Base-by-base conservation (phyloP, 169 alveolate genomes). In the Babesia gibsoni region DNA sequence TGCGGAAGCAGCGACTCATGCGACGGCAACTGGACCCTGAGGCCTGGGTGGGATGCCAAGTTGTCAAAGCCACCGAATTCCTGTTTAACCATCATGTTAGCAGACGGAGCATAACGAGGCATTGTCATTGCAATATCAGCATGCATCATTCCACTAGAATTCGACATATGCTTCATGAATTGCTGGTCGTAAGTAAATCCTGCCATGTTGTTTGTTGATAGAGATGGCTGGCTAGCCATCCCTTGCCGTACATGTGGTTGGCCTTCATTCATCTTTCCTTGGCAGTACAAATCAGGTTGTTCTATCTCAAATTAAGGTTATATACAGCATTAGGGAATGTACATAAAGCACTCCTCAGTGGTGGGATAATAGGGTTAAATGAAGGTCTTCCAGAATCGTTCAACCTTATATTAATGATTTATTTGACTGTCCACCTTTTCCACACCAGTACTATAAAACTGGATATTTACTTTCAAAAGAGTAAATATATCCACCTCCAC, bases 21-120 rank as follows among this genome's bases (percentile, higher is more conserved):
- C 56, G 72, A 45, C 32, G 72, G 72, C 0, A 61, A 7, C 46
- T 61, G 72, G 10, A 61, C 58, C 46, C 58, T 2, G 10, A 61
- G 41, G 41, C 59, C 58, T 9, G 72, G 72, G 59, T 61, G 72
- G 4, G 35, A 27, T 4, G 72, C 43, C 5, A 61, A 27, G 25
- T 20, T 46, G 35, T 61, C 72, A 35, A 61, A 61, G 29, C 9
- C 45, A 2, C 48, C 32, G 16, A 35, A 43, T 0, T 42, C 72
- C 4, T 29, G 42, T 33, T 46, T 42, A 41, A 41, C 12, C 59
- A 43, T 8, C 22, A 18, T n/a, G 14, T n/a, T 27, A 20, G 37
- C 36, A 8, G 39, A 12, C 18, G 35, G 32, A 0, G 32, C 33
- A 43, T 22, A 61, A 0, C 59, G 8, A 1, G 72, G 72, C 58